Conservation (phyloP, 345 rosid species). For the Cardamine chenopodiifolia region DNA sequence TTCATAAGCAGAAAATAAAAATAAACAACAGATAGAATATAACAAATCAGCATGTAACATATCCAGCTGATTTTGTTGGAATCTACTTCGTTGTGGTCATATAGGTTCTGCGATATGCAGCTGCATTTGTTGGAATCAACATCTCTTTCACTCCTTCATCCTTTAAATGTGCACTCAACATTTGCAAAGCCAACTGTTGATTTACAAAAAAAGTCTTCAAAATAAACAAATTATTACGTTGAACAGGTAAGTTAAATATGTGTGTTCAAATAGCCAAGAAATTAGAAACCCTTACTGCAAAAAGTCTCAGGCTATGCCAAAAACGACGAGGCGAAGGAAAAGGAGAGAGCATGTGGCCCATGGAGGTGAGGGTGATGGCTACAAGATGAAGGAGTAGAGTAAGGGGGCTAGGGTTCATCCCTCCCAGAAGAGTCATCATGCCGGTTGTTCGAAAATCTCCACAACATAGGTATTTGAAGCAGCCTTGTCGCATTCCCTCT, state of each 20-base stretch:
- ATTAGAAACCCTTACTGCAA: constrained; percentile 28
- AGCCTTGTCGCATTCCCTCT: constrained; percentile 45
- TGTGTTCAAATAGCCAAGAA: not conserved
- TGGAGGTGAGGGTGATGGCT: constrained; percentile 36
- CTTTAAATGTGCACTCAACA: constrained; percentile 46
- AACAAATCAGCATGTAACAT: constrained; percentile 10
- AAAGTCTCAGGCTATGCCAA: constrained; percentile 40
- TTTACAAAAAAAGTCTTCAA: constrained; percentile 11
- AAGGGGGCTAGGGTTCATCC: constrained; percentile 41
- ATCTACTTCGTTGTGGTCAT: constrained; percentile 9
- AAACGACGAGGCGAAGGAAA: constrained; percentile 47
- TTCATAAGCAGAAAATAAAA: not conserved
- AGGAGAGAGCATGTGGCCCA: constrained; percentile 41
- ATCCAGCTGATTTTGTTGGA: constrained; percentile 29
- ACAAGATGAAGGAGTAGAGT: constrained; percentile 42
- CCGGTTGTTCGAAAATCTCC: constrained; percentile 35
- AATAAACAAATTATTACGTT: not conserved
- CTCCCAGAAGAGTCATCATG: constrained; percentile 42
- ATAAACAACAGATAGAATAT: not conserved
- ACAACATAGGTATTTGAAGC: constrained; percentile 36
- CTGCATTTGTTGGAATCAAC: constrained; percentile 45
- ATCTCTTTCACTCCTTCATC: constrained; percentile 50
- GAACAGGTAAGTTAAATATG: not conserved
- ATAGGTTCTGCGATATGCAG: constrained; percentile 11
- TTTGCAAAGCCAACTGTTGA: constrained; percentile 47